phyloP scores from a whole-genome alignment of 768 basidiomycete species.

The Leccinum ochraceum region DNA sequence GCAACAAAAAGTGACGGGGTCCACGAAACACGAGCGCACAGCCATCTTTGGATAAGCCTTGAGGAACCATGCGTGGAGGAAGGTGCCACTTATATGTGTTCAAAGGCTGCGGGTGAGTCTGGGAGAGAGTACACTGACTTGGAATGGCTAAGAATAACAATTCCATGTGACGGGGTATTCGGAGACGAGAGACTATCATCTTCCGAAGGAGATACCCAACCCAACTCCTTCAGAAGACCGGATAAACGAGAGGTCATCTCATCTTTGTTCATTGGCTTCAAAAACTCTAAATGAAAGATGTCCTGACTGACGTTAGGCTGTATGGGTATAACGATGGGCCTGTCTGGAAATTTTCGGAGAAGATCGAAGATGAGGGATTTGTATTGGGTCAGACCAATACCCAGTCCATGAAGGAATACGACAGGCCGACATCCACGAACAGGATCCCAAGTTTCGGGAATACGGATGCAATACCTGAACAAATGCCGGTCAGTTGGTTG shows the following conservation, averaged over 20 bases:
- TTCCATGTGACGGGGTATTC: constrained; percentile 42
- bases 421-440: constrained; percentile 62
- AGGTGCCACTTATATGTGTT: constrained; percentile 58
- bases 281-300: constrained; percentile 73
- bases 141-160: constrained; percentile 85
- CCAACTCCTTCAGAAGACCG: constrained; percentile 56
- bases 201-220: constrained; percentile 52
- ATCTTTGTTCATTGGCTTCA: constrained; percentile 66
- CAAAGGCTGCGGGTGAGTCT: constrained; percentile 1
- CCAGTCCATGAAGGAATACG: constrained; percentile 87
- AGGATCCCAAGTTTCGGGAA: constrained; percentile 67
- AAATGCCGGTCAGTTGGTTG: not conserved
- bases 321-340: constrained; percentile 74
- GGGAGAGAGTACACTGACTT: constrained; percentile 52
- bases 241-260: constrained; percentile 61
- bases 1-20: constrained; percentile 86
- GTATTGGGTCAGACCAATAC: constrained; percentile 79
- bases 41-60: constrained; percentile 73
- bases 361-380: constrained; percentile 59
- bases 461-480: constrained; percentile 69
- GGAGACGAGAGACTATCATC: constrained; percentile 8
- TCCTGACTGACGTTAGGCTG: constrained; percentile 89
- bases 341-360: constrained; percentile 54
- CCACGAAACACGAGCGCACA: constrained; percentile 82
- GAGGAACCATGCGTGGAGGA: constrained; percentile 86